Conservation (phyloP, 2,329 filamentous ascomycete species). For the Scorias spongiosa region DNA sequence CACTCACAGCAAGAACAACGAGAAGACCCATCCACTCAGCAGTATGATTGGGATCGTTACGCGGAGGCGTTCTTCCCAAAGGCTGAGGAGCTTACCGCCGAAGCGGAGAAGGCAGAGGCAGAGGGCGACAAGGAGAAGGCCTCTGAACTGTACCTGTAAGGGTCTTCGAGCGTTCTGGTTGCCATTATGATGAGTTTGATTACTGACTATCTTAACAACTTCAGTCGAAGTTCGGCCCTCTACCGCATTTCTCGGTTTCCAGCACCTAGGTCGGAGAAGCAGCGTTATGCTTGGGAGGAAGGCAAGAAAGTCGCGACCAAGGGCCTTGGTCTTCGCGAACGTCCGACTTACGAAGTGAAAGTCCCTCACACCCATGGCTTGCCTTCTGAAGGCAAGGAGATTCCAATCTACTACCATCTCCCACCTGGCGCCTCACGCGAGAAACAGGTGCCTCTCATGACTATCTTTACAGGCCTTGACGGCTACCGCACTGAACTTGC, state of each 20-base stretch:
- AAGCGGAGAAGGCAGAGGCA: constrained; percentile 37
- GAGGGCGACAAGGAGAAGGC: constrained; percentile 38
- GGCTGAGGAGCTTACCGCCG: constrained; percentile 40
- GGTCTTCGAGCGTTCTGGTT: constrained; percentile 1
- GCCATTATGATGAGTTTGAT: background rate
- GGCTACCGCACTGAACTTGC: constrained; percentile 43
- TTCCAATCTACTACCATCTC: constrained; percentile 51
- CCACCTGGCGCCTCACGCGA: constrained; percentile 31
- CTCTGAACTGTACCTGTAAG: constrained; percentile 43
- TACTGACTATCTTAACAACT: constrained; percentile 5
- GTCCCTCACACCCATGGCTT: constrained; percentile 43
- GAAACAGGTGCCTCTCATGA: constrained; percentile 34
- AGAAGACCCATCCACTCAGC: constrained; percentile 34
- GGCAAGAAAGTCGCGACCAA: constrained; percentile 51
- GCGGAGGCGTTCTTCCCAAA: constrained; percentile 45
- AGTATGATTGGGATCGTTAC: constrained; percentile 46
- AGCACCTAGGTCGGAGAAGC: constrained; percentile 29
- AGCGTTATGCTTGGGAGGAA: constrained; percentile 48
- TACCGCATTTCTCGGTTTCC: constrained; percentile 62
- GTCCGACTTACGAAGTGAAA: constrained; percentile 45
- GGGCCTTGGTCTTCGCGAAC: constrained; percentile 34
- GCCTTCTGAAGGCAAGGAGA: constrained; percentile 36
- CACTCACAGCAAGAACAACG: constrained; percentile 32
- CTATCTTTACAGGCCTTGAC: constrained; percentile 44
- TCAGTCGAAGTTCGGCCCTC: constrained; percentile 50